Conservation (phyloP, 2,329 filamentous ascomycete species). For the Aspergillus arachidicola region DNA sequence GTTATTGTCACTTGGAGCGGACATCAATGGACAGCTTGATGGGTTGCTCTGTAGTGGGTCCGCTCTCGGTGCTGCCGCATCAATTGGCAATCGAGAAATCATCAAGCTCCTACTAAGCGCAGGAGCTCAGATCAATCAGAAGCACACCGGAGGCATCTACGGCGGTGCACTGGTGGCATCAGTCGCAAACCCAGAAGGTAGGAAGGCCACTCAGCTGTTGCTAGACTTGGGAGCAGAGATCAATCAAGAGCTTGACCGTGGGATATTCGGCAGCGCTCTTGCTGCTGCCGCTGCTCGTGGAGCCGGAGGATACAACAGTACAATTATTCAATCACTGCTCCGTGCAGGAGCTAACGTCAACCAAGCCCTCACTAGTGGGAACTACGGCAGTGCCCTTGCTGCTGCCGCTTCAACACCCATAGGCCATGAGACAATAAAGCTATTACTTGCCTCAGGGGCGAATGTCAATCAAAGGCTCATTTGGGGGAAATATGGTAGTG, state of each 20-base stretch:
- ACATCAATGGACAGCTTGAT: neutral
- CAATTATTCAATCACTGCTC: neutral
- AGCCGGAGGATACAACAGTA: neutral
- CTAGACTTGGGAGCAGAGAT: neutral
- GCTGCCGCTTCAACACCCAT: neutral
- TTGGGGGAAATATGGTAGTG: neutral
- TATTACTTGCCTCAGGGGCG: neutral
- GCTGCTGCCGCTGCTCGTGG: neutral
- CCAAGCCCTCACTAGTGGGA: neutral
- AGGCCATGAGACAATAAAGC: neutral
- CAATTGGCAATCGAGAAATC: neutral
- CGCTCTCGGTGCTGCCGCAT: neutral
- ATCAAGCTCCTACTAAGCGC: neutral
- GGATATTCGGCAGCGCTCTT: neutral
- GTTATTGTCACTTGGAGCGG: neutral
- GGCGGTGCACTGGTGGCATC: neutral
- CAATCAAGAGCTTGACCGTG: neutral
- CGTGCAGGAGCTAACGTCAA: neutral
- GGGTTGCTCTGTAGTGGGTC: neutral
- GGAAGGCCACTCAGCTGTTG: neutral
- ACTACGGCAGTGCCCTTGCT: neutral
- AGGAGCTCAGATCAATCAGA: neutral
- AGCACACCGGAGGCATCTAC: neutral
- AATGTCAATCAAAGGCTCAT: neutral
- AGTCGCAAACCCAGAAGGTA: neutral